These are phyloP conservation scores for Helotiales sp. DNA, from an alignment of 2,329 filamentous ascomycete species.

Conservation along the genomic window DNA sequence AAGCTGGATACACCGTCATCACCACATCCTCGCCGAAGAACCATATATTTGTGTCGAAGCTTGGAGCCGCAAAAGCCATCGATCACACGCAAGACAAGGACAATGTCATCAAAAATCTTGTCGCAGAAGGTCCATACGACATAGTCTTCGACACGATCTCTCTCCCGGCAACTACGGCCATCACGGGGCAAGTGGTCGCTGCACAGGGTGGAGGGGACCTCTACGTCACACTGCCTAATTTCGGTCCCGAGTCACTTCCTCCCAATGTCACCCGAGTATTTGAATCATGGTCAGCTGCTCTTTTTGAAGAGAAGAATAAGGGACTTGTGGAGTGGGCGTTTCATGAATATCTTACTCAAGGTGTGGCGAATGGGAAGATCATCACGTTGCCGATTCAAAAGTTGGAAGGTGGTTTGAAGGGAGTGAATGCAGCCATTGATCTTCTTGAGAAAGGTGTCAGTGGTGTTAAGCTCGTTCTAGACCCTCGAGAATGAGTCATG, in stretches of 20 bases:
- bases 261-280: constrained; percentile 36
- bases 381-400: neutral
- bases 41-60: constrained; percentile 38
- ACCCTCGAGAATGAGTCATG: constrained; percentile 10
- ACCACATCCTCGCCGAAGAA: constrained; percentile 44
- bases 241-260: constrained; percentile 28
- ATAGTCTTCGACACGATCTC: constrained; percentile 41
- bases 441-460: constrained; percentile 41
- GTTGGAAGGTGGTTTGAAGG: constrained; percentile 16
- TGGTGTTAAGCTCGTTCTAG: constrained; percentile 40
- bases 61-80: constrained; percentile 40
- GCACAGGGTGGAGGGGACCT: constrained; percentile 33
- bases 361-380: neutral
- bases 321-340: constrained; percentile 10
- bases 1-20: constrained; percentile 43
- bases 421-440: constrained; percentile 28
- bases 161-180: constrained; percentile 32
- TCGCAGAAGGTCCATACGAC: constrained; percentile 39
- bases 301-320: constrained; percentile 28
- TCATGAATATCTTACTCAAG: constrained; percentile 1
- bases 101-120: constrained; percentile 31
- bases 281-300: constrained; percentile 33
- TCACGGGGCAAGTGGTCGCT: constrained; percentile 37
- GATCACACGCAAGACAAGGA: constrained; percentile 39
- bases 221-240: constrained; percentile 35